Base-by-base conservation (phyloP, 148 eudicot species). In the Diospyros lotus region DNA sequence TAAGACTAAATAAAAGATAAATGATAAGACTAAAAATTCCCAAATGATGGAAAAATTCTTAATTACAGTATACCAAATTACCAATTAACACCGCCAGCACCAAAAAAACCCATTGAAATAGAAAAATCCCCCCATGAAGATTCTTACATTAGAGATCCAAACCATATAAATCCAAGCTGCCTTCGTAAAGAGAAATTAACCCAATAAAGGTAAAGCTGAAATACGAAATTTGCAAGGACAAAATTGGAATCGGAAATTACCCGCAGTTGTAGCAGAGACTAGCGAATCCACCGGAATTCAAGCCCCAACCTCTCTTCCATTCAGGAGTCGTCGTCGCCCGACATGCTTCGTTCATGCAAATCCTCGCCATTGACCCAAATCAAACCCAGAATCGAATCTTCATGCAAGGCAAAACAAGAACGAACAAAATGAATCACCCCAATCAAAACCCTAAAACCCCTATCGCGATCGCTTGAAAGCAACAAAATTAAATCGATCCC, bases 271-370 rank as follows among this genome's bases (percentile, higher is more conserved):
- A 54, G 12, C 52, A 48, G 6, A 11, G 58, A 54, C 13, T 54
- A 54, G 58, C 58, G 2, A 54, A 54, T 54, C 13, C 58, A 54
- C 58, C 13, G 12, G 58, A 54, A 8, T 54, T 54, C 58, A 54
- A 54, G 58, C 58, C 58, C 58, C 58, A 54, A 54, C 58, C 58
- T 54, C 12, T 9, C 13, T 10, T 54, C 58, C 58, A 54, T 10
- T 54, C 13, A 14, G 12, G 58, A 1, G 15, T 3, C 13, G 58
- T 54, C 2, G 58, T 54, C 58, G 13, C 58, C 13, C 12, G 58
- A 1, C 58, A 54, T 54, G 12, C 58, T 54, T 54, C 82, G 80
- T 91, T 93, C 97, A 93, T 91, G 94, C 98, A 93, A 80, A 80
- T 86, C 85, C 79, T 86, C 79, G 79, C 92, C 93, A 88, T 86